Base-by-base conservation (phyloP, 495 filamentous ascomycete species). In the Aspergillus haitiensis region DNA sequence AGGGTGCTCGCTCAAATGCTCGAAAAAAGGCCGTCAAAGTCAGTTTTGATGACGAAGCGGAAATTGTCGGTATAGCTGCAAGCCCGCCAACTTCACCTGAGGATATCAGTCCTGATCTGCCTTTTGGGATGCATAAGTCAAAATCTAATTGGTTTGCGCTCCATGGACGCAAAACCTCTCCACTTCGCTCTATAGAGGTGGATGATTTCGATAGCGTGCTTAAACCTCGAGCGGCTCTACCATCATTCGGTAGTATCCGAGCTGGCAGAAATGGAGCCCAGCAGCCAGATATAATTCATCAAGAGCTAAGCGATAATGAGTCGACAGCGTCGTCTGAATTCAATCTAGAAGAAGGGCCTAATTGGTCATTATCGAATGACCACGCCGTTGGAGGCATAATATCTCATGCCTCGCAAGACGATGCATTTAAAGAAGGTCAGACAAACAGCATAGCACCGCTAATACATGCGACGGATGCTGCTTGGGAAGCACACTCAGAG, bases 211-310 rank as follows among this genome's bases (percentile, higher is more conserved):
- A 88, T 59, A 78, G 85, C 39, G 69, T 81, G 3, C 88, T 95
- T 78, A 86, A 86, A 61, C 91, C 91, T 21, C 81, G 88, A 8
- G 89, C 88, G 6, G 84, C 83, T 2, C 76, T 96, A 16, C 92
- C 92, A 8, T 91, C 87, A 16, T 96, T 96, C 72, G 92, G 90
- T 16, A 93, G 91, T 67, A 80, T 95, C 37, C 82, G 91, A 44
- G 75, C 68, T 16, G 69, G 57, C 36, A 74, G 74, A 13, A 70
- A 78, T 31, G 63, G 70, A 39, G 67, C 61, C 7, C 60, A 65
- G 1, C 48, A 65, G 1, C 48, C 53, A n/a, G 59, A 59, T 0
- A 52, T 62, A 18, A 47, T 51, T 2, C 60, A 65, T 34, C 68
- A 70, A n/a, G 55, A 67, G 18, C 68, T 59, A 48, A 78, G 69